Evolutionary conservation across 495 filamentous ascomycete species (phyloP), one percentile per base, ranked within the genome.

Genomic region (Pseudotulostoma volvatum): DNA sequence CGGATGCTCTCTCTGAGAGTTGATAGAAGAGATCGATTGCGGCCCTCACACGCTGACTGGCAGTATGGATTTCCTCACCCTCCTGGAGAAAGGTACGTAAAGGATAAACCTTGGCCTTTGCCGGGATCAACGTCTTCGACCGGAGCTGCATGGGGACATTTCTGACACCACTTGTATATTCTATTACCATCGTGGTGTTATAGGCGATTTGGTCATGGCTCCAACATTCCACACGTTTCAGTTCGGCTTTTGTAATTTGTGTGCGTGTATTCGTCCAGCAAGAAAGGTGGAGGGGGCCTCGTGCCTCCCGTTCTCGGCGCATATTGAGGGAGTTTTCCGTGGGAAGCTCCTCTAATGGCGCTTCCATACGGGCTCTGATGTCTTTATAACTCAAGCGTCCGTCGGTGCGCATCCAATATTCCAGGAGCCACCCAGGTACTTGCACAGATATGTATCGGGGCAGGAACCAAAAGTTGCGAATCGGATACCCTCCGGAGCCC

Each of bases 371-470:
- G 8, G 32, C 46, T 14, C 32, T 21, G 28, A 49, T 46, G 30
- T 49, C 46, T 14, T 28, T 17, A 31, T 49, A 49, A 1, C 43
- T 43, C 2, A 49, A 31, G 1, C 46, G 38, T 8, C 9, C 7
- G 31, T 49, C 46, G 11, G 40, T 41, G 4, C 43, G 36, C 18
- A 36, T 33, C 46, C 46, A 49, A 39, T 31, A 44, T 16, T 49
- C 46, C 14, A 49, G 18, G 2, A 49, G 37, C 46, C 46, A 49
- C 8, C 31, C 37, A 0, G 39, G n/a, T 7, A 40, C 38, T 3
- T 38, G 32, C 3, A 18, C 11, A 14, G 43, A 37, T 31, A 49
- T 46, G 37, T 43, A 46, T 3, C 46, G 46, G 0, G 46, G 46
- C 9, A 49, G 40, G 33, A 46, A 42, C 4, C n/a, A 8, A 33